These are phyloP conservation scores for Xylariaceae sp. DNA, from an alignment of 2,329 filamentous ascomycete genomes.

Conservation along the genomic window DNA sequence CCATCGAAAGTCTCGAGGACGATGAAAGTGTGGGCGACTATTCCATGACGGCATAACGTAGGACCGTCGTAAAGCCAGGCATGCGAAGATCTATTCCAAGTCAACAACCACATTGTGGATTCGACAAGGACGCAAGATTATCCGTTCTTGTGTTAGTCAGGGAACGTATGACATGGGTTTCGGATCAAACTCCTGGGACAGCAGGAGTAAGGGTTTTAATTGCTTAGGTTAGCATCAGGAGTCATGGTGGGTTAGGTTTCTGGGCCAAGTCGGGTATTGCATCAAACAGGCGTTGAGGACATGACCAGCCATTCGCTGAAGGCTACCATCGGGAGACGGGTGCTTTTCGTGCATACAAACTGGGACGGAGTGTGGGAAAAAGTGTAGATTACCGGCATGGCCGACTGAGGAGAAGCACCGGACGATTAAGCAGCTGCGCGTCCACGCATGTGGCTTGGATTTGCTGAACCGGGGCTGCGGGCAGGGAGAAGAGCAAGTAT, in stretches of 20 bases:
- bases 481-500: neutral
- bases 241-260: slow-evolving; percentile 17
- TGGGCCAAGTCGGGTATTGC: slow-evolving; percentile 21
- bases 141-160: slow-evolving; percentile 12
- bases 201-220: slow-evolving; percentile 5
- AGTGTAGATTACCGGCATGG: slow-evolving; percentile 27
- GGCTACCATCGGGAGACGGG: slow-evolving; percentile 19
- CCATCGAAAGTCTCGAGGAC: slow-evolving; percentile 86
- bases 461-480: neutral
- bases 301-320: slow-evolving; percentile 18
- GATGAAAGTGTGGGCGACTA: slow-evolving; percentile 62
- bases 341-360: slow-evolving; percentile 28
- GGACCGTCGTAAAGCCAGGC: slow-evolving; percentile 16
- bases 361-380: slow-evolving; percentile 25
- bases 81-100: slow-evolving; percentile 6
- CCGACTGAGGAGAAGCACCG: slow-evolving; percentile 7
- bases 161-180: slow-evolving; percentile 13
- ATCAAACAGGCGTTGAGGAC: slow-evolving; percentile 30
- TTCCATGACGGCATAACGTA: slow-evolving; percentile 54
- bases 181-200: slow-evolving; percentile 8
- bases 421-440: slow-evolving; percentile 1
- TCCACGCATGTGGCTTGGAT: neutral
- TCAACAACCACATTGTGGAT: slow-evolving; percentile 7
- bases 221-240: slow-evolving; percentile 9
- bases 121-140: slow-evolving; percentile 12